Base-by-base conservation (phyloP, 495 filamentous ascomycete genomes). In the Aspergillus homomorphus region DNA sequence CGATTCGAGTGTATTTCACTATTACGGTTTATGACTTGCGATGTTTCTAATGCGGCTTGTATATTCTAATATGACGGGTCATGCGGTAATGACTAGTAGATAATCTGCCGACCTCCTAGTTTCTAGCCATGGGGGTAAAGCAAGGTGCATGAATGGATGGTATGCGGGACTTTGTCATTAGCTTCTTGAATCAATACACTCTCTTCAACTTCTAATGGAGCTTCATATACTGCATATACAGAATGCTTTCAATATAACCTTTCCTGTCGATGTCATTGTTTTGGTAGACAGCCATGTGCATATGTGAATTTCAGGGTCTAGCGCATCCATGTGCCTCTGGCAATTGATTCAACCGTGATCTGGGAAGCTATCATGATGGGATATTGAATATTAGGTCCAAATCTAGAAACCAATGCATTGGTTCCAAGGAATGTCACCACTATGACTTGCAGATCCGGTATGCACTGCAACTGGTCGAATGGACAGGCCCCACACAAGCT, bases 1-100 rank as follows among this genome's bases (percentile, higher is more conserved):
- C 19, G 45, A 7, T 2, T 26, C 22, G 45, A 22, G 26, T 24
- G 33, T 49, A 45, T 56, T 49, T 56, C 42, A 48, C n/a, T 56
- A 48, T 18, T 50, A 53, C 16, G 50, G 51, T 23, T 59, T 60
- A 65, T 45, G 63, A 60, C 45, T 53, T 59, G 33, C 30, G 51
- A 23, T 51, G 51, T 58, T 54, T 57, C 33, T 3, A 43, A 20
- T 59, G 20, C 50, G 55, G 54, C 46, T 57, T 60, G 56, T 62
- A 62, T 57, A 59, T 59, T 51, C n/a, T 59, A 46, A 51, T 49
- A 28, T 38, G 46, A 58, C 45, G 30, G 30, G 56, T 52, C 44
- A 58, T 46, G 45, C 46, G 22, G 18, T 52, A 53, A 51, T 53
- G 50, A 33, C 50, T 45, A 59, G 57, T 59, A 59, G 41, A 53